Percentiles rank a stretch among this genome's conserved stretches.
These are phyloP conservation scores for Pseudozyma thailandica DNA, from an alignment of 1,284 basidiomycete genomes.

Conservation along the genomic window DNA sequence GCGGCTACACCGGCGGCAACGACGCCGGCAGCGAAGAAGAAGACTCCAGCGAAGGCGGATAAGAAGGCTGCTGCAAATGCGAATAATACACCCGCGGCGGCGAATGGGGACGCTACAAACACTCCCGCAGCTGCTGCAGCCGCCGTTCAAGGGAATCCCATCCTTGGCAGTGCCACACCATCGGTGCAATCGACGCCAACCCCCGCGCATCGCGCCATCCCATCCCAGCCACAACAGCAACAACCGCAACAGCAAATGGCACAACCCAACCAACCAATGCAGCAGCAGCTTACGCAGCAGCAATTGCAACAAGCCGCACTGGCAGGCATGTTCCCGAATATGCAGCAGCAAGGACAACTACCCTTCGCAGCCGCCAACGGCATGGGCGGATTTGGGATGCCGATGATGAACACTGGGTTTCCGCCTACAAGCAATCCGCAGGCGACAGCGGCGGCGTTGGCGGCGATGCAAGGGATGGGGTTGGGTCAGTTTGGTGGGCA, in stretches of 20 bases:
- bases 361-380: conserved; percentile 4
- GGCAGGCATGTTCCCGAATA: conserved; percentile 21
- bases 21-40: conserved; percentile 36
- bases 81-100: neutral
- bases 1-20: conserved; percentile 19
- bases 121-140: conserved; percentile 1
- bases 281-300: conserved; percentile 6
- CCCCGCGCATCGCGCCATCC: conserved; percentile 36
- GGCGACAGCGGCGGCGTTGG: conserved; percentile 25
- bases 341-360: conserved; percentile 11
- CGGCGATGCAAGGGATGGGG: conserved; percentile 38
- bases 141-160: conserved; percentile 23
- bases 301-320: conserved; percentile 28
- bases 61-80: conserved; percentile 20
- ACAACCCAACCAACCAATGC: neutral
- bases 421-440: conserved; percentile 22
- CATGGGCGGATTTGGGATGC: conserved; percentile 16
- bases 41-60: conserved; percentile 39
- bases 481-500: conserved; percentile 21
- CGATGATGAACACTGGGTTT: conserved; percentile 42
- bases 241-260: conserved; percentile 13
- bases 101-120: neutral
- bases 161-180: conserved; percentile 38
- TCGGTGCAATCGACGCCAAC: conserved; percentile 49
- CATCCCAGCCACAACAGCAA: conserved; percentile 31